phyloP scores from a whole-genome alignment of 805 yeast species.

The Suhomyces faveliae region DNA sequence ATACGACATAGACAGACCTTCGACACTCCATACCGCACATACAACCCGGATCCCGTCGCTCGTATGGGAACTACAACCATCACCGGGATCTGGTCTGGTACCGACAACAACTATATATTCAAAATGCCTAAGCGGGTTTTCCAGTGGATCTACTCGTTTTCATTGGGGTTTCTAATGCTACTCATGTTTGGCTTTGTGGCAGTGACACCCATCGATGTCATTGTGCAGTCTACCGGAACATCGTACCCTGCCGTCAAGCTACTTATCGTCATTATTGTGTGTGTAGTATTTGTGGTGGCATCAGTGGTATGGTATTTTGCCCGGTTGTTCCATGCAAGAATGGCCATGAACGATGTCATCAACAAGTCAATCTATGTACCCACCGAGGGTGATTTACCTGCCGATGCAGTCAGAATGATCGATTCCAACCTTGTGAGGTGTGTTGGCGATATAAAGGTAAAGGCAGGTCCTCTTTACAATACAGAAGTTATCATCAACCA shows the following conservation, averaged over 20 bases:
- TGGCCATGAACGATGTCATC: conserved; percentile 73
- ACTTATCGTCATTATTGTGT: conserved; percentile 72
- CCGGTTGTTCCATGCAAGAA: conserved; percentile 57
- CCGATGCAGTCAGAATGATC: conserved; percentile 23
- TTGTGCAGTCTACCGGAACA: conserved; percentile 53
- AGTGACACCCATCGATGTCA: conserved; percentile 78
- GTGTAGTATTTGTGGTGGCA: conserved; percentile 56
- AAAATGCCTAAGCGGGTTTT: conserved; percentile 20
- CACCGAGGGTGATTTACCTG: conserved; percentile 50
- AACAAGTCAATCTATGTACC: conserved; percentile 63
- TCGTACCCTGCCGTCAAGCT: conserved; percentile 71
- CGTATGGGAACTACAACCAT: neutral
- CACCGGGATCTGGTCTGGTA: conserved; percentile 2
- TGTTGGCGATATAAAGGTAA: conserved; percentile 24
- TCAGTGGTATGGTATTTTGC: conserved; percentile 52
- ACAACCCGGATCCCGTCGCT: neutral
- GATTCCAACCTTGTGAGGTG: conserved; percentile 27
- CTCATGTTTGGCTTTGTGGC: conserved; percentile 55
- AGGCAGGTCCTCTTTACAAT: conserved; percentile 38
- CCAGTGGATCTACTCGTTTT: conserved; percentile 46
- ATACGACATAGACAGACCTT: neutral
- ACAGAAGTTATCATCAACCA: conserved; percentile 30
- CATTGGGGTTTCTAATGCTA: conserved; percentile 38
- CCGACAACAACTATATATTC: conserved; percentile 6
- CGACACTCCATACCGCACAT: neutral